A percentile compares a stretch with the other conserved stretches of the same genome.
These are phyloP conservation scores for Phytophthora ramorum DNA, from an alignment of 352 stramenopile genomes.

Conservation along the genomic window DNA sequence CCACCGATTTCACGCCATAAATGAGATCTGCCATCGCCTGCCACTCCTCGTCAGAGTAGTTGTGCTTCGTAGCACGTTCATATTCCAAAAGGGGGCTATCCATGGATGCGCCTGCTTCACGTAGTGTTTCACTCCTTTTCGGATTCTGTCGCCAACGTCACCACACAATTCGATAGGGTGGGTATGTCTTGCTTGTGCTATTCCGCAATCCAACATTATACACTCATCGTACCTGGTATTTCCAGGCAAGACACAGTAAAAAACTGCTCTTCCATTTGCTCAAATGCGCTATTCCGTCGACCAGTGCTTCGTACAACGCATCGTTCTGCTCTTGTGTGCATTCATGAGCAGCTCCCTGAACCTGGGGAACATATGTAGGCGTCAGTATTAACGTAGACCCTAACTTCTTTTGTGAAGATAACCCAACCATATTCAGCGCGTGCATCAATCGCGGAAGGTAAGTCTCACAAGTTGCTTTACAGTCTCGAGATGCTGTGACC, in stretches of 20 bases:
- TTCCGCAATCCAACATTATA: background rate
- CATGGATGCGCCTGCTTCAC: constrained; percentile 28
- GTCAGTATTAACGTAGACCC: background rate
- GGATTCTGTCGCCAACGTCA: constrained; percentile 35
- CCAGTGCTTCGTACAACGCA: constrained; percentile 27
- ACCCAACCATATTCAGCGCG: constrained; percentile 49
- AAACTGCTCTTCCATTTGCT: constrained; percentile 70
- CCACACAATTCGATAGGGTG: background rate
- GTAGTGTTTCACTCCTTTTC: constrained; percentile 38
- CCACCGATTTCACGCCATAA: constrained; percentile 74
- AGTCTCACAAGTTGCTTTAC: constrained; percentile 38
- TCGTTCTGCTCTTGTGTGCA: constrained; percentile 32
- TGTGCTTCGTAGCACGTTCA: constrained; percentile 73
- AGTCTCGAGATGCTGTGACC: constrained; percentile 28
- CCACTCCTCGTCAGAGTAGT: constrained; percentile 71
- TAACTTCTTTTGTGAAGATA: background rate
- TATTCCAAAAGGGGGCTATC: constrained; percentile 65
- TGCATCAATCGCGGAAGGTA: constrained; percentile 50
- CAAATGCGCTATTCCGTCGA: constrained; percentile 37
- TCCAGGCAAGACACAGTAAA: constrained; percentile 57
- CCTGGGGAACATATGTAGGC: background rate
- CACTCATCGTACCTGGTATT: constrained; percentile 49
- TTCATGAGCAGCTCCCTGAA: constrained; percentile 8
- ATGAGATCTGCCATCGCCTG: constrained; percentile 67
- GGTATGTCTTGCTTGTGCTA: background rate